Evolutionary conservation across 1,284 basidiomycete species (phyloP), one percentile per base, ranked within the genome.

Genomic region (Stygiomarasmius scandens): DNA sequence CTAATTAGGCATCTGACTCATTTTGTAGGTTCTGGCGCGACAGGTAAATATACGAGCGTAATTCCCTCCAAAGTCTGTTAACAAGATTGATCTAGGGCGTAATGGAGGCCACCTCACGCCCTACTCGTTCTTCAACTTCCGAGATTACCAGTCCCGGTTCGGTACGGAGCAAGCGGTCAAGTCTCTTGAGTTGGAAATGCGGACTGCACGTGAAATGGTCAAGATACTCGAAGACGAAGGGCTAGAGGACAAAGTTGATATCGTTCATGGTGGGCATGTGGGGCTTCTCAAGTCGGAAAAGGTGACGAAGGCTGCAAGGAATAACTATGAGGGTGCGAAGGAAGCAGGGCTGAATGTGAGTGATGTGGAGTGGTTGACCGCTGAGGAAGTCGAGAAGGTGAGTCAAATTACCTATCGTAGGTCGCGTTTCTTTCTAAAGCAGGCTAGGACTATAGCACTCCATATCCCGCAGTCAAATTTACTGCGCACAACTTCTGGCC

Each of bases 71-170:
- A n/a, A n/a, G n/a, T 6, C 20, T 44, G 12, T 22, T 36, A n/a
- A 38, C 14, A 36, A 5, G 10, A 16, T 16, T 32, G 36, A 11
- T 24, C 54, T 89, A 90, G 89, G 55, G 19, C 74, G 90, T 16
- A 93, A 93, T 62, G 90, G 90, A 0, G 90, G 92, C 0, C 90
- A 93, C 65, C 77, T 93, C 20, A 86, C 85, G 0, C 80, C 86
- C 0, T 71, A 70, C 41, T 68, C 73, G 1, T 87, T 85, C 67
- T 56, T 65, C 0, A 71, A 73, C 0, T 90, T 90, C 62, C 54
- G 64, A 0, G 60, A 64, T 0, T 74, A 77, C 10, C 63, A 73
- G 24, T 52, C 66, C 8, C 54, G 58, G 3, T 82, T 82, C 60
- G 86, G 86, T 0, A 68, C 70, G 0, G 75, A 77, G 1, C 84